Evolutionary conservation across 345 rosid species (phyloP).

Genomic region (Corchorus olitorius): DNA sequence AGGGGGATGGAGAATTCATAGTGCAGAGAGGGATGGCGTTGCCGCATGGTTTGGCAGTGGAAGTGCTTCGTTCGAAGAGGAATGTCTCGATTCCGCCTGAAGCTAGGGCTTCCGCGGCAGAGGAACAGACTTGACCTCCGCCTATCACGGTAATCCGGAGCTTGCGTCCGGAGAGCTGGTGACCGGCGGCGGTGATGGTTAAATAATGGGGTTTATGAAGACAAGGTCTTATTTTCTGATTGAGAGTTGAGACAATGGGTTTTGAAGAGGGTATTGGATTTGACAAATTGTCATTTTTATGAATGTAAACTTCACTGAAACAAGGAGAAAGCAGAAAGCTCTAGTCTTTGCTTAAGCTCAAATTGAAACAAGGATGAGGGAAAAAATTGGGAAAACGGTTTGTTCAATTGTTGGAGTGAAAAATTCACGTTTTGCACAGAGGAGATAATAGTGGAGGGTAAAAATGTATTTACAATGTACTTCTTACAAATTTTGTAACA

Average conservation of each 20-base stretch:
- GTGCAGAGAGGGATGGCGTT: slow-evolving; percentile 74
- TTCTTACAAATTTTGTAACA: too few relatives aligned
- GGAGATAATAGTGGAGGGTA: too few relatives aligned
- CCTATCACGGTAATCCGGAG: slow-evolving; percentile 65
- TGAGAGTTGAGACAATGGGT: slow-evolving; percentile 23
- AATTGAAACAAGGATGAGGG: too few relatives aligned
- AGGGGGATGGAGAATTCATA: slow-evolving; percentile 66
- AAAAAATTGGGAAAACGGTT: too few relatives aligned
- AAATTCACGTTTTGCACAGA: too few relatives aligned
- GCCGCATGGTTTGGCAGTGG: slow-evolving; percentile 67
- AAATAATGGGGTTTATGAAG: slow-evolving; percentile 4
- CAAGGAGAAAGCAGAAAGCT: neutral
- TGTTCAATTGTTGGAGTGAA: too few relatives aligned
- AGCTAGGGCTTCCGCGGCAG: slow-evolving; percentile 60
- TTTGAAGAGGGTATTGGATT: slow-evolving; percentile 19
- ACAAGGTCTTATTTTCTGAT: neutral
- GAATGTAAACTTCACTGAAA: neutral
- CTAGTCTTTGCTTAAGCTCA: neutral
- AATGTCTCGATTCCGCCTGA: slow-evolving; percentile 63
- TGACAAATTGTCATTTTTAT: slow-evolving; percentile 29
- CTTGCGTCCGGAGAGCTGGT: slow-evolving; percentile 40
- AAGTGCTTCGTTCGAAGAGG: slow-evolving; percentile 64
- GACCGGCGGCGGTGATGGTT: slow-evolving; percentile 30
- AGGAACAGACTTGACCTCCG: slow-evolving; percentile 66
- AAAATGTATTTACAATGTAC: too few relatives aligned